Base-by-base conservation (phyloP, 345 rosid species). In the Arabidopsis arenosa region DNA sequence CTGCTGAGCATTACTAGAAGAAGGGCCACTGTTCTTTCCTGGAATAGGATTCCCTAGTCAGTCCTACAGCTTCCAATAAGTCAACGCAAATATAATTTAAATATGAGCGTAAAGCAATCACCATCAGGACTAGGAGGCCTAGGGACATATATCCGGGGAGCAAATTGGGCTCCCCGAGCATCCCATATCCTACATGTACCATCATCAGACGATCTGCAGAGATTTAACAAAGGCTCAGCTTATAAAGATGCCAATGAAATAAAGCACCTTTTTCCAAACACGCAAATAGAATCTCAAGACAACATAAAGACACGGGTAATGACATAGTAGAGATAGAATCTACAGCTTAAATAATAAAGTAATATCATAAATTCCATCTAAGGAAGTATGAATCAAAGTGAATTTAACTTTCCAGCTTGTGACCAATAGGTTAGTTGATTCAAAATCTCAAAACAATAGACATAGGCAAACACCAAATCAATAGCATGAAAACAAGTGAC, bases 121-220 rank as follows among this genome's bases (percentile, higher is more conserved):
- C 86, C 80, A 59, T 85, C 95, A 60, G 87, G 76, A 65, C 53
- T 77, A 47, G 73, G 81, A 75, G 98, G 96, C 83, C 85, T 84
- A 40, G 99, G 98, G 76, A 84, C 85, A 73, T 85, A 96, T 78
- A 89, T 84, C 52, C 98, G 90, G 12, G 99, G 93, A 68, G 79
- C 52, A 76, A 87, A 68, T 43, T 84, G 86, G 39, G 98, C 80
- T 81, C 81, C 73, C 78, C 97, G 86, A 78, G 97, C 96, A 79
- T 96, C 99, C 99, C 99, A 96, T 75, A 96, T 84, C 82, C 99
- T 88, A 80, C 99, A 96, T 36, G 99, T 96, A 74, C 99, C 99
- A 83, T 96, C 99, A 84, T 96, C 99, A 23, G 99, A 93, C 47
- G 99, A 96, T 80, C 99, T 93, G 86, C 76, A 81, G 57, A 57